These are phyloP conservation scores for Arthrobotrys pseudoclavata DNA, from an alignment of 2,329 filamentous ascomycete species.

Conservation along the genomic window DNA sequence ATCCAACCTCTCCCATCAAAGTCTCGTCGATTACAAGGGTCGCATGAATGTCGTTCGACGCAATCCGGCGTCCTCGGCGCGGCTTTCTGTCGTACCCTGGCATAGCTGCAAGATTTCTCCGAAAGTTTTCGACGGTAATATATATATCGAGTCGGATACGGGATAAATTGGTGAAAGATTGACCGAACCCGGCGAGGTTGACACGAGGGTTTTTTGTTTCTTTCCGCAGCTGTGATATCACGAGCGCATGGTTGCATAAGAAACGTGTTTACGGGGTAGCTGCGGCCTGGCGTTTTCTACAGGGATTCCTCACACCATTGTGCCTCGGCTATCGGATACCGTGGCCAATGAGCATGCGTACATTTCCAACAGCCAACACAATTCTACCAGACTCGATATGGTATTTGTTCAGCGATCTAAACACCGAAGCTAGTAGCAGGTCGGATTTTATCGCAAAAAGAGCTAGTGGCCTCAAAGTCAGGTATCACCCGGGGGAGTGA, in stretches of 20 bases:
- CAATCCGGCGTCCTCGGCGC: constrained; percentile 71
- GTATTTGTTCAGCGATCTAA: no score
- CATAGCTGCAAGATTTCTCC: constrained; percentile 68
- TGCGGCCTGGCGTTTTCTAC: constrained; percentile 44
- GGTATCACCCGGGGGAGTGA: no score
- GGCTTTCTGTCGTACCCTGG: constrained; percentile 51
- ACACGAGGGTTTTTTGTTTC: constrained; percentile 9
- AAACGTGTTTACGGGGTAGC: constrained; percentile 56
- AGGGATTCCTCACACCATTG: constrained; percentile 28
- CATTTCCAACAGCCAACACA: constrained; percentile 33
- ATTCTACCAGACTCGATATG: no score
- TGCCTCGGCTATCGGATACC: constrained; percentile 53
- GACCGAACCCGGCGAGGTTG: constrained; percentile 8
- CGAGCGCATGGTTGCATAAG: constrained; percentile 38
- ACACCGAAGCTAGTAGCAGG: no score
- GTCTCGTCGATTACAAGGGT: constrained; percentile 86
- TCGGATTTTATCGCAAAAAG: no score
- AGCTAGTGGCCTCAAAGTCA: no score
- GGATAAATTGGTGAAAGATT: constrained; percentile 5
- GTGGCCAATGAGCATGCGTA: constrained; percentile 15
- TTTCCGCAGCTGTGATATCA: constrained; percentile 26
- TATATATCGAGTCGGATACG: neutral
- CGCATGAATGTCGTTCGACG: constrained; percentile 70
- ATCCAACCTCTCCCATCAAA: constrained; percentile 85
- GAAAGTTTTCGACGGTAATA: neutral